Percentiles rank a stretch among this genome's conserved stretches.
These are phyloP conservation scores for Pseudocercospora macadamiae DNA, from an alignment of 2,329 filamentous ascomycete genomes.

Conservation along the genomic window DNA sequence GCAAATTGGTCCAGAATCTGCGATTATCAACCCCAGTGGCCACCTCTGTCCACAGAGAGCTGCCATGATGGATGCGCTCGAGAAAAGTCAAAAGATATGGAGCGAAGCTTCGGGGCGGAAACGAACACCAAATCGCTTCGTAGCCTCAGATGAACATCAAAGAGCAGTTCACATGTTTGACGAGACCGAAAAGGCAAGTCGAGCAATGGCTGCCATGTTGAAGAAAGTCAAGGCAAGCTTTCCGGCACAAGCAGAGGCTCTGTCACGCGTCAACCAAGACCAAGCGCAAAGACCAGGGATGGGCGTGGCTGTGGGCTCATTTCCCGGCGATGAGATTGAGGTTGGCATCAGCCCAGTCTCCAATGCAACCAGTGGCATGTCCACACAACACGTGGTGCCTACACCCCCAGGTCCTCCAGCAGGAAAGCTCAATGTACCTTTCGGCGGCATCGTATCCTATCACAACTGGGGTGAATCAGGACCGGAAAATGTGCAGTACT, in stretches of 20 bases:
- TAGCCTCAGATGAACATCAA: slow-evolving; percentile 13
- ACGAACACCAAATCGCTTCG: slow-evolving; percentile 12
- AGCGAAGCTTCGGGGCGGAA: slow-evolving; percentile 23
- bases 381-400: no score
- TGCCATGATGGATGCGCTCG: slow-evolving; percentile 36
- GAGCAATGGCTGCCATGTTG: slow-evolving; percentile 39
- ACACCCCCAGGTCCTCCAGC: slow-evolving; percentile 7
- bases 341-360: neutral
- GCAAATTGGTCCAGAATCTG: slow-evolving; percentile 29
- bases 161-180: slow-evolving; percentile 30
- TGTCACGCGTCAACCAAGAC: slow-evolving; percentile 9
- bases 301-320: neutral
- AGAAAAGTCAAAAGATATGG: slow-evolving; percentile 40
- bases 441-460: slow-evolving; percentile 21
- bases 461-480: slow-evolving; percentile 23
- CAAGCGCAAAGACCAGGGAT: neutral
- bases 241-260: slow-evolving; percentile 18
- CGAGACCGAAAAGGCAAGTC: slow-evolving; percentile 37
- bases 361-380: neutral
- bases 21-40: slow-evolving; percentile 15
- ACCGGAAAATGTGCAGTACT: slow-evolving; percentile 10
- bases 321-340: slow-evolving; percentile 3
- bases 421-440: neutral
- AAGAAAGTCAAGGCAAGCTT: slow-evolving; percentile 34
- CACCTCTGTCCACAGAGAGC: slow-evolving; percentile 30